phyloP scores from a whole-genome alignment of 1,284 basidiomycete species.

The Heterobasidion annosum region DNA sequence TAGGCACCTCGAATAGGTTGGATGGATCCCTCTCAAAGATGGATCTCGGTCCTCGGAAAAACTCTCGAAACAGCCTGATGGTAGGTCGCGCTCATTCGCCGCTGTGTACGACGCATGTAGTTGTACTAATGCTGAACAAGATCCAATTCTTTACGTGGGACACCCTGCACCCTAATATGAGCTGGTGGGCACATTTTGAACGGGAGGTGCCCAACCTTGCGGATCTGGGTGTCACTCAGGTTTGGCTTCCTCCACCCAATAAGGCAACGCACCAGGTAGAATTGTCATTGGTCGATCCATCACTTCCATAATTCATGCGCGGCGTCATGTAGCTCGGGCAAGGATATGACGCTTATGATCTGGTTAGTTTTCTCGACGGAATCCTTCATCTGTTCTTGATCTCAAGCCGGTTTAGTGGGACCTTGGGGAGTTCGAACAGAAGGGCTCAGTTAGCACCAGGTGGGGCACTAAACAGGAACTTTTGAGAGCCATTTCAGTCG shows the following conservation, averaged over 20 bases:
- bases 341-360: conserved; percentile 77
- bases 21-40: conserved; percentile 7
- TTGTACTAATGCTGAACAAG: conserved; percentile 24
- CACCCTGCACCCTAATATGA: conserved; percentile 42
- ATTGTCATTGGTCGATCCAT: conserved; percentile 7
- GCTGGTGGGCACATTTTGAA: conserved; percentile 83
- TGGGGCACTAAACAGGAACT: conserved; percentile 90
- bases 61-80: conserved; percentile 11
- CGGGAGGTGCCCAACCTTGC: conserved; percentile 60
- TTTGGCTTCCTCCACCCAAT: conserved; percentile 73
- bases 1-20: background rate
- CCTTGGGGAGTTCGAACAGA: conserved; percentile 88
- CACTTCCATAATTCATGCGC: background rate
- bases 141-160: conserved; percentile 85
- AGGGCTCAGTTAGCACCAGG: conserved; percentile 72
- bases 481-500: conserved; percentile 51
- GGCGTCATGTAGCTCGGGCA: conserved; percentile 39
- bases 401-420: conserved; percentile 55
- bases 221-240: conserved; percentile 76
- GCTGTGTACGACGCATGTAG: background rate
- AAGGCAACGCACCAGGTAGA: conserved; percentile 57
- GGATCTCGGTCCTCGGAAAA: conserved; percentile 10
- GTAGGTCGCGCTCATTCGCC: background rate
- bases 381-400: background rate
- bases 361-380: conserved; percentile 33